Conservation (phyloP, 495 filamentous ascomycete genomes). For the Penicillium verhagenii region DNA sequence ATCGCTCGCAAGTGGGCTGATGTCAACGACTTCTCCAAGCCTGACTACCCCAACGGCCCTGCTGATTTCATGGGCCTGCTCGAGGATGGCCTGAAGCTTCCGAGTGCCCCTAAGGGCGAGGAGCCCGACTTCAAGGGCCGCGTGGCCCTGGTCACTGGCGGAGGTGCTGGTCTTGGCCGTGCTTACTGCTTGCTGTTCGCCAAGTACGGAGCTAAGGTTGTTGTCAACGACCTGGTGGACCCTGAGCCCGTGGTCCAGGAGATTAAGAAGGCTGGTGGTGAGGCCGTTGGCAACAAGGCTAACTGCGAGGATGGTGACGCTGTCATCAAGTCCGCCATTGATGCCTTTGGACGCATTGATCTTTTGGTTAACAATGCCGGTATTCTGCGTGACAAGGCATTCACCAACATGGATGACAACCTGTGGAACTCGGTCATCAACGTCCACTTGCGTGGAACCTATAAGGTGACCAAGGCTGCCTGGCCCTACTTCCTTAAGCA, state of each 20-base stretch:
- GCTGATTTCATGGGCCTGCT: conserved; percentile 87
- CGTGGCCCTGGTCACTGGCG: conserved; percentile 90
- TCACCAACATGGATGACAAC: conserved; percentile 94
- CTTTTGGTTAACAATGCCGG: conserved; percentile 97
- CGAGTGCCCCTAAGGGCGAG: conserved; percentile 70
- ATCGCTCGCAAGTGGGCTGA: conserved; percentile 86
- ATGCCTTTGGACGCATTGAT: conserved; percentile 90
- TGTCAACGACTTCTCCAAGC: conserved; percentile 82
- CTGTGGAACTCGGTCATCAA: conserved; percentile 90
- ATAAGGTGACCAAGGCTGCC: conserved; percentile 95
- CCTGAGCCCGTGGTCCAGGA: conserved; percentile 91
- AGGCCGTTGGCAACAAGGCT: conserved; percentile 91
- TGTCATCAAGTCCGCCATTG: conserved; percentile 90
- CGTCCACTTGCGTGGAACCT: conserved; percentile 92
- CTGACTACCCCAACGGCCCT: conserved; percentile 79
- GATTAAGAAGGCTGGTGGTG: conserved; percentile 84
- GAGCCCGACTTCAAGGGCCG: conserved; percentile 85
- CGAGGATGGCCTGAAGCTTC: conserved; percentile 79
- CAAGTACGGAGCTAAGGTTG: conserved; percentile 82
- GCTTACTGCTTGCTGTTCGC: conserved; percentile 91
- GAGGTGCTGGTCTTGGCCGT: conserved; percentile 82
- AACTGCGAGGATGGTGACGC: conserved; percentile 91
- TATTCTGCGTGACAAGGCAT: conserved; percentile 96
- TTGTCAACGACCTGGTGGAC: conserved; percentile 93
- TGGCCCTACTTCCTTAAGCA: conserved; percentile 99